A percentile compares a stretch with the other conserved stretches of the same genome.
phyloP scores from a whole-genome alignment of 2,329 filamentous ascomycete genomes.

The Arthrinium phaeospermum region DNA sequence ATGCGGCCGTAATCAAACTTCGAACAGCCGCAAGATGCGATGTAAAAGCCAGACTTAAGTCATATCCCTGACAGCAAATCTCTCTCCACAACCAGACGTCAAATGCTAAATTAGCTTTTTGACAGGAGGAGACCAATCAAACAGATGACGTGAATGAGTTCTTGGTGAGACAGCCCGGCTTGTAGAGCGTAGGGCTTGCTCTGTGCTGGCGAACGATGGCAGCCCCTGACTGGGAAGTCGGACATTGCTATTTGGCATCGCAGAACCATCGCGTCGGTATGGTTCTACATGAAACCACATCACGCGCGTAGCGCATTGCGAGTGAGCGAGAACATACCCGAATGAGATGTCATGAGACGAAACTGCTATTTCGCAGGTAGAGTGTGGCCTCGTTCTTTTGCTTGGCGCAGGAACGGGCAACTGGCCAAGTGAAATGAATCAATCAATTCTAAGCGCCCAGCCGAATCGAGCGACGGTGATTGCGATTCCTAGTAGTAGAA shows the following conservation, averaged over 20 bases:
- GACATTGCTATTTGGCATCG: background rate
- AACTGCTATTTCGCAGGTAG: background rate
- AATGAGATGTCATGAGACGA: constrained; percentile 2
- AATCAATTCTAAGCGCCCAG: background rate
- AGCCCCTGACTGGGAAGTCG: background rate
- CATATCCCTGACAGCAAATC: background rate
- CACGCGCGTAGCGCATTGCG: background rate
- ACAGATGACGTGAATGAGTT: background rate
- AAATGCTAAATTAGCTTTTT: background rate
- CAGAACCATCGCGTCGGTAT: background rate
- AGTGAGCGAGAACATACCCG: background rate
- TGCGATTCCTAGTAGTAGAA: background rate
- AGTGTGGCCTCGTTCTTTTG: background rate
- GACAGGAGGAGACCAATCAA: background rate
- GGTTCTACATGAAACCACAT: constrained; percentile 14
- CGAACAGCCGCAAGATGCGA: background rate
- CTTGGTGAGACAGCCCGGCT: background rate
- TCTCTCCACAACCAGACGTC: background rate
- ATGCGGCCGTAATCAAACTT: background rate
- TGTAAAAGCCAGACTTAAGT: background rate
- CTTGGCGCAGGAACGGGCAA: background rate
- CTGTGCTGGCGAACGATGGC: background rate
- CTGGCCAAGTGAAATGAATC: background rate
- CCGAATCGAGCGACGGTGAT: background rate
- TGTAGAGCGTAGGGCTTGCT: background rate